Evolutionary conservation across 176 grass and related monocot genomes (phyloP), one percentile per base, ranked within the genome.

Genomic region (Alloteropsis semialata): DNA sequence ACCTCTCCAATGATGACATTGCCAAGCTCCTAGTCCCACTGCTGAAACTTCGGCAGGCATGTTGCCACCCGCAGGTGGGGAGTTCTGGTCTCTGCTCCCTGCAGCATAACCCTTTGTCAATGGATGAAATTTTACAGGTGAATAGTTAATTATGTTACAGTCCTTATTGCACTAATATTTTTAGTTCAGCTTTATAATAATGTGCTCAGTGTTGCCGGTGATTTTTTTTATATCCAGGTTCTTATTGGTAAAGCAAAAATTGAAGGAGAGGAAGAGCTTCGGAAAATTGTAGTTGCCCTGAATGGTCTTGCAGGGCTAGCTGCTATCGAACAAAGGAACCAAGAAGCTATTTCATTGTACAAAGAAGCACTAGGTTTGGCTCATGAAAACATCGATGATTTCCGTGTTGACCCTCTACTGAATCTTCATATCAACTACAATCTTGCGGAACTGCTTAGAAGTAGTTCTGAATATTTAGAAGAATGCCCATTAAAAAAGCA

Each of bases 341-440:
- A 87, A 79, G 81, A 82, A 60, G 92, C 96, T 69, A 94, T 95
- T 51, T 93, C 92, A 56, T 82, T 98, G 65, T 98, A 98, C 86
- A 94, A 86, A 82, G 96, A 98, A 91, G 92, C 89, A 76, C 74
- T 93, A 56, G 68, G 71, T 83, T 91, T 98, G 68, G 88, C 96
- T 81, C 51, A 74, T 88, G 84, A 95, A 91, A 88, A 91, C 85
- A 33, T 59, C 24, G 45, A 83, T 36, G 90, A 98, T 91, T 98
- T 98, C 71, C 88, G 90, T 74, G 84, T 98, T 80, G 96, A 98
- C 75, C 92, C 90, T 75, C 85, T 98, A 39, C 81, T 98, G 87
- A 98, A 91, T 88, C 96, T 98, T 79, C 96, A 95, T 90, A 93
- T 95, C 76, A 92, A 98, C 76, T 89, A 98, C 81, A 95, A 98